Conservation (phyloP, 164 flowering plant genomes). For the Taxillus chinensis region DNA sequence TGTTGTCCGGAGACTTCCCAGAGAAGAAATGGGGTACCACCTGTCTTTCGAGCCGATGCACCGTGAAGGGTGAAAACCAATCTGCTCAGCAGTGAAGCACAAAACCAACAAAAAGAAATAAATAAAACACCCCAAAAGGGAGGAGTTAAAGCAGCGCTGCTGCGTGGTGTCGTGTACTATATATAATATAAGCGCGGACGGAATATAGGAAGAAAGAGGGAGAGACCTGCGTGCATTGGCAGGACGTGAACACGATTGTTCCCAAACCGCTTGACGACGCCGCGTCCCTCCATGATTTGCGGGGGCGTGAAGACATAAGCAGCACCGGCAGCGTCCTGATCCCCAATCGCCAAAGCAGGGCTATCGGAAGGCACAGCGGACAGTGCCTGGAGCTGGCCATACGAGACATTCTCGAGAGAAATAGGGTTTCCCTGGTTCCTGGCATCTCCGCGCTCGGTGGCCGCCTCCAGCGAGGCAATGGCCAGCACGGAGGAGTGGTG, state of each 20-base stretch:
- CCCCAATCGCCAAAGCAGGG: constrained; percentile 21
- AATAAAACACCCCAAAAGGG: not conserved
- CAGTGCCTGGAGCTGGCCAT: constrained; percentile 85
- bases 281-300: constrained; percentile 62
- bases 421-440: constrained; percentile 12
- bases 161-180: no score
- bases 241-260: constrained; percentile 41
- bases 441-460: constrained; percentile 24
- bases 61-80: constrained; percentile 80
- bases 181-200: no score
- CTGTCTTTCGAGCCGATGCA: constrained; percentile 86
- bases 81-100: constrained; percentile 33
- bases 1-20: constrained; percentile 63
- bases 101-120: constrained; percentile 8
- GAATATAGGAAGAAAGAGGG: not conserved
- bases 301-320: constrained; percentile 65
- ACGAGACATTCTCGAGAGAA: constrained; percentile 72
- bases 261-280: constrained; percentile 59
- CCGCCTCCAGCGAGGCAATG: constrained; percentile 50
- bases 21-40: constrained; percentile 91
- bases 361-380: constrained; percentile 58
- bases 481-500: constrained; percentile 64
- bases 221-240: constrained; percentile 80
- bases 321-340: constrained; percentile 11
- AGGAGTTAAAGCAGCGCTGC: not conserved